phyloP scores from a whole-genome alignment of 2,329 filamentous ascomycete genomes.

The Penicillium sp. region DNA sequence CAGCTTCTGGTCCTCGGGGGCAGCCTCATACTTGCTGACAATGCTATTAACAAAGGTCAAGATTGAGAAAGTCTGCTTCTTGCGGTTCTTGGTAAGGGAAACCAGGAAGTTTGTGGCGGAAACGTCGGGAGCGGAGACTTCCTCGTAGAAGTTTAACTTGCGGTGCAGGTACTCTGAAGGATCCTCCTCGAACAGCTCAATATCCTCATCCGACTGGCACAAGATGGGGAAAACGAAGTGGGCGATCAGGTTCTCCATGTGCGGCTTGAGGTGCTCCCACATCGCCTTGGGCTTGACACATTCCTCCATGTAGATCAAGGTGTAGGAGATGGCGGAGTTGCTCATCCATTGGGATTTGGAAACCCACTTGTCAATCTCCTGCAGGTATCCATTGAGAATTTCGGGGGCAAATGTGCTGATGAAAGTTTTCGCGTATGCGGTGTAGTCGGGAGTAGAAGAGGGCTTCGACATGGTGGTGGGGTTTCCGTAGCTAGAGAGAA shows the following conservation, averaged over 20 bases:
- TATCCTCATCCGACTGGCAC: conserved; percentile 86
- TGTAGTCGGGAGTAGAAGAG: conserved; percentile 73
- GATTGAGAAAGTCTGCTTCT: conserved; percentile 94
- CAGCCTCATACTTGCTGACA: conserved; percentile 86
- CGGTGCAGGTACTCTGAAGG: conserved; percentile 96
- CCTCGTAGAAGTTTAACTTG: conserved; percentile 97
- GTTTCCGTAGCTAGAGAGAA: conserved; percentile 75
- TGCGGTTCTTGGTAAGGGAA: conserved; percentile 86
- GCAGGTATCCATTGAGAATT: conserved; percentile 91
- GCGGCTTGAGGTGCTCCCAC: conserved; percentile 90
- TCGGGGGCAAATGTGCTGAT: conserved; percentile 89
- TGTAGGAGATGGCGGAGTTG: conserved; percentile 90
- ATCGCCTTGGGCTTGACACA: conserved; percentile 96
- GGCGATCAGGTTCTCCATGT: conserved; percentile 88
- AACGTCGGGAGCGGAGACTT: conserved; percentile 91
- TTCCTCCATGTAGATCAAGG: conserved; percentile 91
- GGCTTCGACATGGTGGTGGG: conserved; percentile 70
- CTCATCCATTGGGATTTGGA: conserved; percentile 92
- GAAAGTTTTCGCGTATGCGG: conserved; percentile 85
- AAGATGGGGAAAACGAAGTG: conserved; percentile 95
- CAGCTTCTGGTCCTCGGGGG: conserved; percentile 85
- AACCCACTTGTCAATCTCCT: conserved; percentile 97
- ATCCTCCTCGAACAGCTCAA: conserved; percentile 90
- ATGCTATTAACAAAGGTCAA: conserved; percentile 93
- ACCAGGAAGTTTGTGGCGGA: conserved; percentile 96